Evolutionary conservation across 805 yeast species (phyloP), one percentile per base, ranked within the genome.

Genomic region (Torulaspora franciscae): DNA sequence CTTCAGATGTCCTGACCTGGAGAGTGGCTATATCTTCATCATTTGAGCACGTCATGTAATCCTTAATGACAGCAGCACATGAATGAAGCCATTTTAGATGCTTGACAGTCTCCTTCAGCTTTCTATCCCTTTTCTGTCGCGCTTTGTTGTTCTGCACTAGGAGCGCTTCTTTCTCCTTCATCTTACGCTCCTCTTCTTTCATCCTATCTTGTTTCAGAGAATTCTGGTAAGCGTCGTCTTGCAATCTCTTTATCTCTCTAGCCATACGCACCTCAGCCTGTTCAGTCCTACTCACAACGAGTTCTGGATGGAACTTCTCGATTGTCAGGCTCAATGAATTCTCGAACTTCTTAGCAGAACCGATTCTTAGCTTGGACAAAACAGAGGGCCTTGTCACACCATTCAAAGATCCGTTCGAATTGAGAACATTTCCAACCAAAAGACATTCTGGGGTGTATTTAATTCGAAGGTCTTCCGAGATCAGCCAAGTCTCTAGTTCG

Each of bases 401-500:
- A 43, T 56, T 57, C 9, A 62, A 22, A 4, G 61, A 50, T 9
- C 59, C 62, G 48, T 11, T 66, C 11, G 76, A 74, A 14, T 77
- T 82, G 55, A 66, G 74, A 42, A 69, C 88, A 66, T 69, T 84
- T 32, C 71, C 83, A 55, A 65, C 75, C 63, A 73, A 67, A 43
- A 68, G 71, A 11, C 77, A 64, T 47, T 72, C 78, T 1, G 93
- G 91, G 19, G 80, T 66, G 30, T 74, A 69, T 23, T 73, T 69
- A 2, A 77, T 73, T 29, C 69, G 71, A 49, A 83, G 69, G 30
- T 75, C 68, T 50, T 73, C 73, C 0, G 86, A 85, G 32, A 85
- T 74, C 46, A 80, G 80, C 68, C 77, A 79, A 3, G 85, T 76
- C 59, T 85, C 91, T 0, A 82, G 72, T 51, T 79, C 79, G 11